Evolutionary conservation across 2,329 filamentous ascomycete genomes (phyloP).

Genomic region (Sphaerulina vaccinii): DNA sequence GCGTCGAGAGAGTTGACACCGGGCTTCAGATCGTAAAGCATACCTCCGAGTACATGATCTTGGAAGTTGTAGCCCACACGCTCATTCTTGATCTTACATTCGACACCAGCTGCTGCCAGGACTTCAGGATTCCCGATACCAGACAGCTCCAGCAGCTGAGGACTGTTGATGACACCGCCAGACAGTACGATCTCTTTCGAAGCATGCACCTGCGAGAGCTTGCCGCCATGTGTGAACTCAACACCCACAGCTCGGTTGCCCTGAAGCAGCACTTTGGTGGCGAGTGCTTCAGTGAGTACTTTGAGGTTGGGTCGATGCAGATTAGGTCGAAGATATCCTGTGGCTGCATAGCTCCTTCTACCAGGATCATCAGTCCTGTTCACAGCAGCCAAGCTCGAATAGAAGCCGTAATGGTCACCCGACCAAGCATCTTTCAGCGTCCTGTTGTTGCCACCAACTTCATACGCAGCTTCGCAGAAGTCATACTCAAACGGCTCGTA

Average conservation of each 20-base stretch:
- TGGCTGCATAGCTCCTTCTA: conserved; percentile 36
- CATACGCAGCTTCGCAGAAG: conserved; percentile 38
- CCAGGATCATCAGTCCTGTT: conserved; percentile 34
- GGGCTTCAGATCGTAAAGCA: conserved; percentile 33
- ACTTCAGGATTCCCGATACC: conserved; percentile 53
- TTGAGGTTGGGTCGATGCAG: conserved; percentile 32
- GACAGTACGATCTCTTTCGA: conserved; percentile 45
- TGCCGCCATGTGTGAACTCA: conserved; percentile 43
- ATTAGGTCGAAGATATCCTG: conserved; percentile 37
- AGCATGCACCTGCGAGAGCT: conserved; percentile 37
- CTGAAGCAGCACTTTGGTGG: conserved; percentile 31
- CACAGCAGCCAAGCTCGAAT: conserved; percentile 35
- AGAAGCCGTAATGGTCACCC: conserved; percentile 38
- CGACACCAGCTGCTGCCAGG: conserved; percentile 50
- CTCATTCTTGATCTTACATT: conserved; percentile 48
- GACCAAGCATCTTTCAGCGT: conserved; percentile 36
- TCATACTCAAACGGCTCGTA: conserved; percentile 40
- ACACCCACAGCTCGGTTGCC: conserved; percentile 38
- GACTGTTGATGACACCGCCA: conserved; percentile 52
- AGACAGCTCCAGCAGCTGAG: conserved; percentile 54
- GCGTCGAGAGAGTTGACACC: conserved; percentile 38
- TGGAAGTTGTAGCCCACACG: conserved; percentile 55
- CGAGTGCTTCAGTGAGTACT: conserved; percentile 36
- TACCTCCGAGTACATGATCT: conserved; percentile 44
- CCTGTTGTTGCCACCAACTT: conserved; percentile 33